A percentile compares a stretch with the other conserved stretches of the same genome.
Conservation (phyloP, 2,329 filamentous ascomycete species). For the Cercospora berteroae region DNA sequence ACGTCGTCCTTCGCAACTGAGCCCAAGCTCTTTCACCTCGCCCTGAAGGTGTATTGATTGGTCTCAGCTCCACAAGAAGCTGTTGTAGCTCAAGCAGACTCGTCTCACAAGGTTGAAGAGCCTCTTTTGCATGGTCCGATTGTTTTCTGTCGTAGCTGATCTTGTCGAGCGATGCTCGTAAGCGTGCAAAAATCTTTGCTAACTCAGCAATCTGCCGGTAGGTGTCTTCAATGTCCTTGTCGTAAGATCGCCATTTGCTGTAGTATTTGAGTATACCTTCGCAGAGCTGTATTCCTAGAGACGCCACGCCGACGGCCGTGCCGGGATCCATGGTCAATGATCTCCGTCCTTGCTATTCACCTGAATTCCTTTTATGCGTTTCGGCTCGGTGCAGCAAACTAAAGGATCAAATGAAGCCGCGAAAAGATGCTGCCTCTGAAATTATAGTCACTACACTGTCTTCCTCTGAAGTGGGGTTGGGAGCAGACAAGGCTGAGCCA, state of each 20-base stretch:
- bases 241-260: neutral
- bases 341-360: neutral
- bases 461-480: no score
- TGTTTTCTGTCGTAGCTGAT: neutral
- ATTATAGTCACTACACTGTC: no score
- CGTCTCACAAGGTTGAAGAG: neutral
- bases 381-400: no score
- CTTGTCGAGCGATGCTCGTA: neutral
- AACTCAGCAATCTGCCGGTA: neutral
- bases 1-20: neutral
- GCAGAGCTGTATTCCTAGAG: neutral
- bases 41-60: neutral
- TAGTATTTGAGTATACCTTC: neutral
- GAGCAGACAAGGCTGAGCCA: no score
- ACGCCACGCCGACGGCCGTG: neutral
- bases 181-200: neutral
- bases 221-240: neutral
- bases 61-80: neutral
- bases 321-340: neutral
- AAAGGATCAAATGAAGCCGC: no score
- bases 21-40: neutral
- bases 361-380: no score
- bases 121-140: neutral
- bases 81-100: neutral
- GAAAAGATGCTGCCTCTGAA: no score